These are phyloP conservation scores for Tripterygium wilfordii DNA, from an alignment of 177 flowering plant genomes.

Conservation along the genomic window DNA sequence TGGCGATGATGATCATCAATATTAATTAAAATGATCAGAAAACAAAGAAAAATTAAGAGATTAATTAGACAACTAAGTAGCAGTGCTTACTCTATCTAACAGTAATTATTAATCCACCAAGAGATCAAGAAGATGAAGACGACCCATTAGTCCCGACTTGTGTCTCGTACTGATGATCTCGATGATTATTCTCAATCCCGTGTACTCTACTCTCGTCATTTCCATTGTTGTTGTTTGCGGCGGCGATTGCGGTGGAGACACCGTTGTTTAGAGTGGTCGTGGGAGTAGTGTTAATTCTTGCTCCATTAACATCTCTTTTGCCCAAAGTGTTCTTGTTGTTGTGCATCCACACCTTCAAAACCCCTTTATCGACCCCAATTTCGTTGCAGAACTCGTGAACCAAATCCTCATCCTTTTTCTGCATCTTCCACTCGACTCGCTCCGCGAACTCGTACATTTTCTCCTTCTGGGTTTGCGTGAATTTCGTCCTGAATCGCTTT, in stretches of 20 bases:
- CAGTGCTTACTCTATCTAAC: conserved; percentile 11
- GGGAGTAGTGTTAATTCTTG: background rate
- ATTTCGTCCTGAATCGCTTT: conserved; percentile 76
- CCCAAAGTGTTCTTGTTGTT: conserved; percentile 73
- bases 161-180: conserved; percentile 2
- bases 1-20: conserved; percentile 14
- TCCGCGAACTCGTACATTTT: conserved; percentile 72
- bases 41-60: conserved; percentile 1
- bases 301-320: conserved; percentile 27
- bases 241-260: background rate
- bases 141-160: conserved; percentile 38
- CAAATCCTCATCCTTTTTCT: conserved; percentile 56
- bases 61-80: background rate
- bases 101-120: background rate
- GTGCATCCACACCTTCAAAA: conserved; percentile 97
- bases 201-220: background rate
- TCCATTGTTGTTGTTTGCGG: background rate
- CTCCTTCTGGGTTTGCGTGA: conserved; percentile 75
- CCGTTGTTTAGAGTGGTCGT: background rate
- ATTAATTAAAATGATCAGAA: conserved; percentile 13
- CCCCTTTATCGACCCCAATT: conserved; percentile 55
- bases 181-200: conserved; percentile 8
- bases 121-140: conserved; percentile 46
- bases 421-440: conserved; percentile 85
- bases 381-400: conserved; percentile 68